Evolutionary conservation across 108 stramenopile species (phyloP).

Genomic region (Cylindrotheca fusiformis): DNA sequence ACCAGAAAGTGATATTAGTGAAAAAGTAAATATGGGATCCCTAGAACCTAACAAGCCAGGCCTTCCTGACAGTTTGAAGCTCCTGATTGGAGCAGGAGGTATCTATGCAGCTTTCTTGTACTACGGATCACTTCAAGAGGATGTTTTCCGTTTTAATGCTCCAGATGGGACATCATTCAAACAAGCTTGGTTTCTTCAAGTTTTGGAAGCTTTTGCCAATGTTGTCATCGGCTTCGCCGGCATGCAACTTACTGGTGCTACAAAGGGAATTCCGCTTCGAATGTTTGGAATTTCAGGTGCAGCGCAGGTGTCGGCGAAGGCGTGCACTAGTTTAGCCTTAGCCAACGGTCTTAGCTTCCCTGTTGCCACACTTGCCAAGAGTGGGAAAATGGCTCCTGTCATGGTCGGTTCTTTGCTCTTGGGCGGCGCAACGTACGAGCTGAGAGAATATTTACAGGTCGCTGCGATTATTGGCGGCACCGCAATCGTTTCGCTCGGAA

Average conservation of each 20-base stretch:
- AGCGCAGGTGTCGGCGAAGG: constrained; percentile 89
- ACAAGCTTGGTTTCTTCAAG: constrained; percentile 91
- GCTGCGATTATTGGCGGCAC: constrained; percentile 90
- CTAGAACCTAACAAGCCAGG: constrained; percentile 17
- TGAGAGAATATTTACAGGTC: constrained; percentile 88
- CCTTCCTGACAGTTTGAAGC: constrained; percentile 66
- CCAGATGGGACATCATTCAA: constrained; percentile 84
- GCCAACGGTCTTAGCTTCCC: constrained; percentile 87
- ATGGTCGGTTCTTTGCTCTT: constrained; percentile 86
- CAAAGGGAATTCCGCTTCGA: constrained; percentile 73
- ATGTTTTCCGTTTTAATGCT: constrained; percentile 88
- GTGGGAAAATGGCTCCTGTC: constrained; percentile 94
- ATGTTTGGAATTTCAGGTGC: constrained; percentile 89
- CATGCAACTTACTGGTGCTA: constrained; percentile 78
- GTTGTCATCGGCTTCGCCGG: constrained; percentile 86
- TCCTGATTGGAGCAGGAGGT: constrained; percentile 88
- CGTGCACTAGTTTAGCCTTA: constrained; percentile 84
- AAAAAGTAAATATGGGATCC: constrained; percentile 14
- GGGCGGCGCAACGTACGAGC: constrained; percentile 82
- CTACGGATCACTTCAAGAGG: constrained; percentile 95
- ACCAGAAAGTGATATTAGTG: not conserved
- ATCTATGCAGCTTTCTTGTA: constrained; percentile 95
- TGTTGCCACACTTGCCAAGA: constrained; percentile 87
- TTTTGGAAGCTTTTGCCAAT: constrained; percentile 88
- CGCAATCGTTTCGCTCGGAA: constrained; percentile 87